Percentiles rank a stretch among this genome's conserved stretches.
phyloP scores from a whole-genome alignment of 73 alveolate genomes.

The Paramecium octaurelia region DNA sequence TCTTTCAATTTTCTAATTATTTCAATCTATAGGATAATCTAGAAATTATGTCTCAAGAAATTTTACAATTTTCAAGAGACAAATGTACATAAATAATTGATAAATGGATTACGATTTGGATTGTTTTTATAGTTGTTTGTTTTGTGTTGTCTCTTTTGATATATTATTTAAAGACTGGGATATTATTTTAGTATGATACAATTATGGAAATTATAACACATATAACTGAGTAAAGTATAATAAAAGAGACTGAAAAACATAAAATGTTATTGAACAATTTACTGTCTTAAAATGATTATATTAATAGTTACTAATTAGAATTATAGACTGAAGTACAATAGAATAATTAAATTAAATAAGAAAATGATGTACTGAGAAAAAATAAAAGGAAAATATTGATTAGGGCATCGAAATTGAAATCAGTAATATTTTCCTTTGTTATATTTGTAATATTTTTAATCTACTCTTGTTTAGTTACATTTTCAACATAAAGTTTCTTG shows the following conservation, averaged over 20 bases:
- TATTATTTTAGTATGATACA: neutral
- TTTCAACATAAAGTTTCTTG: neutral
- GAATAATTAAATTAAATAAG: neutral
- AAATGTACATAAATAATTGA: neutral
- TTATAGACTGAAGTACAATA: neutral
- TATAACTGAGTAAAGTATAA: neutral
- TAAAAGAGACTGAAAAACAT: neutral
- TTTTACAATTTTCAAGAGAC: neutral
- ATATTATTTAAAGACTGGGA: neutral
- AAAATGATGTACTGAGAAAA: neutral
- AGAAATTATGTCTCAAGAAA: neutral
- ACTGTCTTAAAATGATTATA: neutral
- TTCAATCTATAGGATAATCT: neutral
- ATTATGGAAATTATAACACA: neutral
- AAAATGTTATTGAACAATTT: neutral
- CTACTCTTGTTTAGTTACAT: neutral
- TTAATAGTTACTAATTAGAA: neutral
- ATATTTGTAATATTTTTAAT: neutral
- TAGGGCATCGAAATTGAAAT: neutral
- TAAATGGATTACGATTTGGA: constrained; percentile 38
- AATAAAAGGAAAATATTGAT: neutral
- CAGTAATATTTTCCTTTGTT: neutral
- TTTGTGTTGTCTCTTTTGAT: neutral
- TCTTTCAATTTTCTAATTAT: neutral
- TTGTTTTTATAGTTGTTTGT: neutral